Evolutionary conservation across 192 early-diverging fungal genomes (phyloP).

Genomic region (Mortierella hygrophila): DNA sequence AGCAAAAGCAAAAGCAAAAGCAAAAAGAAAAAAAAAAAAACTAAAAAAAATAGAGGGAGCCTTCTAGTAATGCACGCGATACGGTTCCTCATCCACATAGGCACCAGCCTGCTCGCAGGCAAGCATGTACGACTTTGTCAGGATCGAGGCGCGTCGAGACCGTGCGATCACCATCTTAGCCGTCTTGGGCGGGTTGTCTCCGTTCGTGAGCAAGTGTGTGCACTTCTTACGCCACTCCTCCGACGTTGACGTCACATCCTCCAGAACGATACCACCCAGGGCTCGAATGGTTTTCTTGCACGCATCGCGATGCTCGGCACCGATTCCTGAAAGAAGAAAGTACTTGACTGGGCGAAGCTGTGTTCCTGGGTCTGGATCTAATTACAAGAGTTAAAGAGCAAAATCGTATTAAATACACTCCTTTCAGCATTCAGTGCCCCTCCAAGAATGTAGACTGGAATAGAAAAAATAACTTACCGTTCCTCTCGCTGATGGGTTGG

Average conservation of each 20-base stretch:
- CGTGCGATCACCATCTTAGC: constrained; percentile 37
- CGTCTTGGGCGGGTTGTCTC: constrained; percentile 45
- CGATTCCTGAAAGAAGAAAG: constrained; percentile 39
- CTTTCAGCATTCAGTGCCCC: no score
- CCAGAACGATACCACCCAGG: constrained; percentile 36
- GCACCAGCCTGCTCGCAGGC: constrained; percentile 20
- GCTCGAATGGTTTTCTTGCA: constrained; percentile 23
- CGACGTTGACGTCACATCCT: constrained; percentile 19
- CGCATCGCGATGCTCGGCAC: constrained; percentile 5
- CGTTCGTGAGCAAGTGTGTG: constrained; percentile 47
- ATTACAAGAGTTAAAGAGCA: background rate
- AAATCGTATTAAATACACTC: background rate
- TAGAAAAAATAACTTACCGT: background rate
- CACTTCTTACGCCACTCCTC: constrained; percentile 34
- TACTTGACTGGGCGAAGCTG: background rate
- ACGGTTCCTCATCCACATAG: constrained; percentile 41
- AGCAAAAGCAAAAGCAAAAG: background rate
- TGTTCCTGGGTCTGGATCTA: constrained; percentile 14
- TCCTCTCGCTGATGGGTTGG: background rate
- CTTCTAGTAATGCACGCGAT: constrained; percentile 5
- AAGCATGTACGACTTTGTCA: constrained; percentile 34
- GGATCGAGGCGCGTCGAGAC: constrained; percentile 12
- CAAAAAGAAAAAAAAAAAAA: background rate
- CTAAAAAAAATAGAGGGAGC: background rate
- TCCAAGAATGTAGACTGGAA: background rate